These are phyloP conservation scores for Cystofilobasidium ferigula DNA, from an alignment of 768 basidiomycete species.

Conservation along the genomic window DNA sequence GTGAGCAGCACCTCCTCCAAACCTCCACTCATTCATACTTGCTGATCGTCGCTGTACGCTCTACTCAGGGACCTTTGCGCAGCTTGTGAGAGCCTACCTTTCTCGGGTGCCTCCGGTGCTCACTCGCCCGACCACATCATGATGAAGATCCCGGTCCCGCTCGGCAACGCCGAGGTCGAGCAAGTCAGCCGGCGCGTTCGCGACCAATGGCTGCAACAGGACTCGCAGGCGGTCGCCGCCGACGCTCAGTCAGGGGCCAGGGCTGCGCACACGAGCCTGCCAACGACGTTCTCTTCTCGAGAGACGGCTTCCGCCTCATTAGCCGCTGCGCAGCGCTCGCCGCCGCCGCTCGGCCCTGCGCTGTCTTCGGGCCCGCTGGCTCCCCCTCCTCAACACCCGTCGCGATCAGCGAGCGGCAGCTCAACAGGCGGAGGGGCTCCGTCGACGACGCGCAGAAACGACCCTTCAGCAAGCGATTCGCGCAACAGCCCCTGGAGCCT, in stretches of 20 bases:
- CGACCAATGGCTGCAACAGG: constrained; percentile 62
- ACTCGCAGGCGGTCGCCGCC: constrained; percentile 50
- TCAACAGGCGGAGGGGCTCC: too few relatives aligned
- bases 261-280: background rate
- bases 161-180: constrained; percentile 61
- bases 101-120: constrained; percentile 12
- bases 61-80: constrained; percentile 36
- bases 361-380: background rate
- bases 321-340: background rate
- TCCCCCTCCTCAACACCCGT: background rate
- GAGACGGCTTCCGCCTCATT: background rate
- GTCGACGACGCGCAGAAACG: too few relatives aligned
- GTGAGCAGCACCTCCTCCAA: constrained; percentile 69
- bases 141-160: constrained; percentile 87
- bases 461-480: too few relatives aligned
- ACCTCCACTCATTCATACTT: constrained; percentile 66
- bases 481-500: constrained; percentile 9
- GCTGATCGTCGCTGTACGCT: constrained; percentile 30
- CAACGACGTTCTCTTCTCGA: constrained; percentile 5
- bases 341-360: background rate
- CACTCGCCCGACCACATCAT: constrained; percentile 55
- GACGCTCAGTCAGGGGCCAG: background rate
- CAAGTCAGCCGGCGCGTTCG: constrained; percentile 63
- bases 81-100: constrained; percentile 34
- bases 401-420: background rate